These are phyloP conservation scores for Prosopis cineraria DNA, from an alignment of 306 rosid genomes.

Conservation along the genomic window DNA sequence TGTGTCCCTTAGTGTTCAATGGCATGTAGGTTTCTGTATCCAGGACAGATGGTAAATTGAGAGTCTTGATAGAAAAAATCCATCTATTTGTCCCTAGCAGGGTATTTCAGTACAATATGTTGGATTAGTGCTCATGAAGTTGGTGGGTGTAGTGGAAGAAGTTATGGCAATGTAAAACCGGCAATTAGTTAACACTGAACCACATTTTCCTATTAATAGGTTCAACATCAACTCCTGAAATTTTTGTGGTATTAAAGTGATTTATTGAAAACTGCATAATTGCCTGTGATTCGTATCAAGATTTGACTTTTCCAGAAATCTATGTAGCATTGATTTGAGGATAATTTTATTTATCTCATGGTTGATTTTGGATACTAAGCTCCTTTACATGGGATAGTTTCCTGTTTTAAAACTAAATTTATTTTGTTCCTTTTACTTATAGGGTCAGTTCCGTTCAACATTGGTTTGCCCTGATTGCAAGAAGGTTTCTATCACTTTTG, in stretches of 20 bases:
- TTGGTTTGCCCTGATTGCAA: constrained; percentile 79
- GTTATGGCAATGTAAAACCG: not conserved
- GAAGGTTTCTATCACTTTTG: constrained; percentile 82
- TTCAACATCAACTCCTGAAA: not conserved
- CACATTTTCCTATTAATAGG: not conserved
- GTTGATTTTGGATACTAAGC: not conserved
- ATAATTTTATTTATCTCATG: not conserved
- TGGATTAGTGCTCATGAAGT: not conserved
- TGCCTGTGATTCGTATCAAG: not conserved
- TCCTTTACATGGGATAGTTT: not conserved
- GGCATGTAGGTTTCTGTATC: not conserved
- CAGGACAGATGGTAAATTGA: not conserved
- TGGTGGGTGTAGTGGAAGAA: not conserved
- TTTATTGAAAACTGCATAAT: not conserved
- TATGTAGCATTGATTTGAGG: not conserved
- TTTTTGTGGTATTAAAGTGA: not conserved
- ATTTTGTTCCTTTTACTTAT: not conserved
- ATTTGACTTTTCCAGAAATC: not conserved
- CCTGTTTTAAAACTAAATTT: not conserved
- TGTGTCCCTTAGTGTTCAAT: not conserved
- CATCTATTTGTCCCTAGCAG: not conserved
- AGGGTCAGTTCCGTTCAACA: constrained; percentile 79
- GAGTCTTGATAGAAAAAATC: not conserved
- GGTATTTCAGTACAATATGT: not conserved
- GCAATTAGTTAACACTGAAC: not conserved